Conservation (phyloP, 352 stramenopile species). For the Globisporangium acanthophoron region DNA sequence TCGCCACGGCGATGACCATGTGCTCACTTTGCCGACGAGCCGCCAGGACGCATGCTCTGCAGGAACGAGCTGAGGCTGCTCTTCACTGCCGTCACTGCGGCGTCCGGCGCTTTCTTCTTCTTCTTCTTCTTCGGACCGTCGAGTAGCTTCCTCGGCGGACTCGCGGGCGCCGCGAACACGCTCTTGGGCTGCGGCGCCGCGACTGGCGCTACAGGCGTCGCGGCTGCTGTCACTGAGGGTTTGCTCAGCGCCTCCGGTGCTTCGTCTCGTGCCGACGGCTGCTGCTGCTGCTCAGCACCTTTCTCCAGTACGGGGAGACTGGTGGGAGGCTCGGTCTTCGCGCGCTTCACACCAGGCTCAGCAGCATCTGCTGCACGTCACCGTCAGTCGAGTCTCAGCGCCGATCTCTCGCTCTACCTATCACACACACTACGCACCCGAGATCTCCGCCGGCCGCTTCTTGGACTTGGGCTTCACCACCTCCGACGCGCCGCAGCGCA, state of each 20-base stretch:
- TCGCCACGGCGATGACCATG: background rate
- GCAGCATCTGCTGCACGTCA: background rate
- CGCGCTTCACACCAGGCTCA: constrained; percentile 19
- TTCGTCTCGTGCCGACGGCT: background rate
- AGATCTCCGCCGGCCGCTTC: constrained; percentile 20
- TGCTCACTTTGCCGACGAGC: constrained; percentile 23
- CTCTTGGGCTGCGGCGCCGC: background rate
- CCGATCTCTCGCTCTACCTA: no score
- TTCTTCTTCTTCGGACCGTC: constrained; percentile 77
- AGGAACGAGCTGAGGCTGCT: constrained; percentile 65
- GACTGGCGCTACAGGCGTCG: background rate
- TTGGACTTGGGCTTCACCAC: constrained; percentile 48
- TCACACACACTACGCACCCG: background rate
- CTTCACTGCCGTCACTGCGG: constrained; percentile 46
- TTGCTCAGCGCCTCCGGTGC: no score
- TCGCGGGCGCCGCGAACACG: constrained; percentile 44
- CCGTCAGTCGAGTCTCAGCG: constrained; percentile 5
- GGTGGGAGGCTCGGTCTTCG: constrained; percentile 12
- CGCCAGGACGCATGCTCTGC: constrained; percentile 30
- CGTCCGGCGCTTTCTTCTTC: constrained; percentile 26
- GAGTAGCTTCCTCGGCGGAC: constrained; percentile 60
- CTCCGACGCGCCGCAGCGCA: constrained; percentile 36
- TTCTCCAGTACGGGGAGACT: background rate
- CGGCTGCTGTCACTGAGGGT: background rate
- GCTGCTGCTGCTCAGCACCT: background rate